These are phyloP conservation scores for Tilletia horrida DNA, from an alignment of 1,284 basidiomycete species.

Conservation along the genomic window DNA sequence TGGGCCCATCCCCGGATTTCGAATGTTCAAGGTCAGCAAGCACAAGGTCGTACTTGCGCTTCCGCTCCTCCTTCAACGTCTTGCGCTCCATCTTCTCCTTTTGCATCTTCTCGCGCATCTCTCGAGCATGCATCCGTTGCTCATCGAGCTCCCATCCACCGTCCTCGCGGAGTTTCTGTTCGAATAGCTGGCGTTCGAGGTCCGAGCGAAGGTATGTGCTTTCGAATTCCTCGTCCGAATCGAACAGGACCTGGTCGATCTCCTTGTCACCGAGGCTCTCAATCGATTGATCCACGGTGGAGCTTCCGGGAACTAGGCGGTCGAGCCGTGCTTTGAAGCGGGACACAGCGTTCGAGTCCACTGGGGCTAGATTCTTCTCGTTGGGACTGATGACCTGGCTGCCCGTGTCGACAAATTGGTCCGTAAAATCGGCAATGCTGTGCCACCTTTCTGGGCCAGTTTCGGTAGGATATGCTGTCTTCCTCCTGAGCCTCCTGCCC, in stretches of 20 bases:
- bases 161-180: background rate
- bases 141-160: slow-evolving; percentile 4
- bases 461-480: background rate
- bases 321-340: background rate
- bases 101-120: background rate
- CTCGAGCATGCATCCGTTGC: background rate
- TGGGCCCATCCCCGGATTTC: background rate
- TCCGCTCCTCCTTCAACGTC: background rate
- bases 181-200: background rate
- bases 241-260: slow-evolving; percentile 5
- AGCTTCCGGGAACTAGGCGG: background rate
- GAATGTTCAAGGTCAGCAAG: background rate
- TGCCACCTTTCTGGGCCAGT: background rate
- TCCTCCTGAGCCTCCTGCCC: background rate
- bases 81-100: slow-evolving; percentile 1
- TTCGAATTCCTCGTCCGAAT: slow-evolving; percentile 1
- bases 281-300: background rate
- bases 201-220: slow-evolving; percentile 1
- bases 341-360: background rate
- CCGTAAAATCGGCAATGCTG: background rate
- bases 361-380: background rate
- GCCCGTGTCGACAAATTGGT: background rate
- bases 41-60: background rate
- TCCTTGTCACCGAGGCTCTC: background rate
- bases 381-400: background rate